phyloP scores from a whole-genome alignment of 1,139 yeast genomes.

The Geotrichum siamense region DNA sequence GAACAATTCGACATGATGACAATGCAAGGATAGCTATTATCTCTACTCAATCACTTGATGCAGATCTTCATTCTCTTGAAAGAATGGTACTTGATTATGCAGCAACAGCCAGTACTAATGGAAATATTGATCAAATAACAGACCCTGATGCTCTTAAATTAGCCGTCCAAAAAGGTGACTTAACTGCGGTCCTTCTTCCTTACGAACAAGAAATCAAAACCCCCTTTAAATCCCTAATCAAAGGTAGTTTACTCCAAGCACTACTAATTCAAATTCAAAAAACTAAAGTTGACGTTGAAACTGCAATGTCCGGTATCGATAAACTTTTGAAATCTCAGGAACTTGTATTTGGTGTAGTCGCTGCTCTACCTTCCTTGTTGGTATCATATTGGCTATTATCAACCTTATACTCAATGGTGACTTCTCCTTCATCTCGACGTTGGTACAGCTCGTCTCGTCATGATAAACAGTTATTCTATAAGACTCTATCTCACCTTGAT shows the following conservation, averaged over 20 bases:
- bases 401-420: conserved; percentile 34
- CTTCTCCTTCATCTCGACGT: not conserved
- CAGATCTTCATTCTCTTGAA: conserved; percentile 75
- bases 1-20: conserved; percentile 77
- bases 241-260: conserved; percentile 69
- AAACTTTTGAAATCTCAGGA: conserved; percentile 84
- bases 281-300: conserved; percentile 89
- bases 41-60: conserved; percentile 66
- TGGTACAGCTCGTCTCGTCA: conserved; percentile 29
- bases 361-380: conserved; percentile 59
- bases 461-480: conserved; percentile 46
- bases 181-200: conserved; percentile 68
- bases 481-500: too few relatives aligned
- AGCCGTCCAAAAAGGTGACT: conserved; percentile 54
- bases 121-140: conserved; percentile 19
- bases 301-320: conserved; percentile 87
- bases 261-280: conserved; percentile 85
- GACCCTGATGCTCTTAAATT: conserved; percentile 27
- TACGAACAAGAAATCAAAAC: conserved; percentile 69
- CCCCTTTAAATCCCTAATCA: conserved; percentile 56
- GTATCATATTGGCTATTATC: conserved; percentile 36
- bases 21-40: conserved; percentile 64
- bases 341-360: conserved; percentile 82
- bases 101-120: conserved; percentile 19
- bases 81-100: conserved; percentile 81